These are phyloP conservation scores for Begonia loranthoides DNA, from an alignment of 306 rosid genomes.

Conservation along the genomic window DNA sequence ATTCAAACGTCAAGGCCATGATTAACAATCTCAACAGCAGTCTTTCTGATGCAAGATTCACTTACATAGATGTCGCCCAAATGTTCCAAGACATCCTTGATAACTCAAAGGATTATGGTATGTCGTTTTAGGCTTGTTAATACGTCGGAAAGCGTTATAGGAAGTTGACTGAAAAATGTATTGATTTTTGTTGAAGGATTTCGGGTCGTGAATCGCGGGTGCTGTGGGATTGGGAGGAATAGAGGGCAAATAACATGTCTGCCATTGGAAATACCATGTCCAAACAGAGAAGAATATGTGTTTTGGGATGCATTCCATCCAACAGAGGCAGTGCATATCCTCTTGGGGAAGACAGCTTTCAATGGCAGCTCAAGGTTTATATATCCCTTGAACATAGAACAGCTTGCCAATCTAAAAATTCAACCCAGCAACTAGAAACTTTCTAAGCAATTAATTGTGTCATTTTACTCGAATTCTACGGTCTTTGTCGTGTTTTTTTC, in stretches of 20 bases:
- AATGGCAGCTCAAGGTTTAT: slow-evolving; percentile 31
- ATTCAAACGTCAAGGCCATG: slow-evolving; percentile 60
- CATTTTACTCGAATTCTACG: too few species aligned
- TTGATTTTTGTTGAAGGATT: slow-evolving; percentile 31
- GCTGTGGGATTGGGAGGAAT: slow-evolving; percentile 87
- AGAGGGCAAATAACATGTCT: slow-evolving; percentile 86
- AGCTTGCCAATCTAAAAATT: slow-evolving; percentile 46
- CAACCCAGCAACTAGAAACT: too few species aligned
- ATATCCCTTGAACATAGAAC: slow-evolving; percentile 50
- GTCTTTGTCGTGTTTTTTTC: too few species aligned
- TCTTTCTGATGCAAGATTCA: slow-evolving; percentile 59
- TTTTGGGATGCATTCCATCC: slow-evolving; percentile 99
- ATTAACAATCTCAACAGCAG: slow-evolving; percentile 36
- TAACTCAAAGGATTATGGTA: slow-evolving; percentile 53
- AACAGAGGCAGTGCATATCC: slow-evolving; percentile 61
- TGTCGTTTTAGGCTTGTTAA: too few species aligned
- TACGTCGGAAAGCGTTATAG: too few species aligned
- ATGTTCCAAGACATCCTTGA: slow-evolving; percentile 52
- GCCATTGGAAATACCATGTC: slow-evolving; percentile 70
- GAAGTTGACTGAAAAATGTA: background rate
- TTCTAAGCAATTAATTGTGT: too few species aligned
- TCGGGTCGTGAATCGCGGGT: slow-evolving; percentile 42
- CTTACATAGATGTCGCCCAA: slow-evolving; percentile 29
- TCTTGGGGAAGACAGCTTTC: slow-evolving; percentile 58
- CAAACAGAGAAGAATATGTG: slow-evolving; percentile 45